Evolutionary conservation across 345 rosid species (phyloP).

Genomic region (Citrus maxima): DNA sequence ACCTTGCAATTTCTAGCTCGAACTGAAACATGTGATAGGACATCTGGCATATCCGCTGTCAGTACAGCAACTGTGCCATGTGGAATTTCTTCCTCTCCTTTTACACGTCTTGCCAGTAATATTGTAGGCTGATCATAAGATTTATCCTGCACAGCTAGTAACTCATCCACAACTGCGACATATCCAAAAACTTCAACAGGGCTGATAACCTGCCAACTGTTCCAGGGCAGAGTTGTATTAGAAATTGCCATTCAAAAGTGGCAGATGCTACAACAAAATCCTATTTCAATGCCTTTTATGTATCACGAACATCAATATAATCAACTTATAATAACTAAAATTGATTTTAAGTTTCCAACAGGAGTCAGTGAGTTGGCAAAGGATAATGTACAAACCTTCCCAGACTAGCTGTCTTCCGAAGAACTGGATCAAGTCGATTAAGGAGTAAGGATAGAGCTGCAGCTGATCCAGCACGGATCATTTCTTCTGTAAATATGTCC

Average conservation of each 20-base stretch:
- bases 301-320: background rate
- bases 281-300: background rate
- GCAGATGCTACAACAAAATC: background rate
- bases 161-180: conserved; percentile 76
- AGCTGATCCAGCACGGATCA: conserved; percentile 97
- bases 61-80: conserved; percentile 95
- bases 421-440: conserved; percentile 95
- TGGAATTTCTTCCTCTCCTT: conserved; percentile 99
- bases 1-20: conserved; percentile 99
- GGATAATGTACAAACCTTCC: conserved; percentile 67
- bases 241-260: conserved; percentile 20
- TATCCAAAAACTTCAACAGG: conserved; percentile 89
- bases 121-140: conserved; percentile 75
- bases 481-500: conserved; percentile 90
- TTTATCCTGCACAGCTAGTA: conserved; percentile 84
- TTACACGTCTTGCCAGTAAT: conserved; percentile 85
- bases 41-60: conserved; percentile 99
- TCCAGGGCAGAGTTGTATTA: conserved; percentile 31
- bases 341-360: background rate
- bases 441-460: conserved; percentile 78
- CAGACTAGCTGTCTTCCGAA: conserved; percentile 86
- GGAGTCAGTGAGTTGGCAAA: background rate
- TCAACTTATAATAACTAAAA: conserved; percentile 1
- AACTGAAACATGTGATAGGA: conserved; percentile 96
- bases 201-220: conserved; percentile 99